These are phyloP conservation scores for Fraxinus anomala DNA, from an alignment of 257 asterid genomes.

Conservation along the genomic window DNA sequence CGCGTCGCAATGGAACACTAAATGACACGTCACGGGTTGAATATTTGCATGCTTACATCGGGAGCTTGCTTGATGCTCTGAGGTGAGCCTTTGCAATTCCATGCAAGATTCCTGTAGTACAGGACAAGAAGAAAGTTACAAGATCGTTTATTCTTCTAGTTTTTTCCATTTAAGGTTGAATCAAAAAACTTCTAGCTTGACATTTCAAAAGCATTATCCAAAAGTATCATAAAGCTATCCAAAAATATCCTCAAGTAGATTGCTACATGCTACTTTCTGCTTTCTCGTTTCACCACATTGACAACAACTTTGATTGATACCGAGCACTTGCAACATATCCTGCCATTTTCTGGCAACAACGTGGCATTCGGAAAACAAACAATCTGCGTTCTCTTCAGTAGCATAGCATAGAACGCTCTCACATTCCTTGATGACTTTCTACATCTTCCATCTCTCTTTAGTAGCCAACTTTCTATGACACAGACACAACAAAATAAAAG, in stretches of 20 bases:
- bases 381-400: no score
- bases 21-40: conserved; percentile 46
- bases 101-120: neutral
- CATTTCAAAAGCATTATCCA: neutral
- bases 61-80: conserved; percentile 47
- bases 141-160: neutral
- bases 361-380: no score
- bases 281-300: neutral
- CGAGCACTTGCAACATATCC: neutral
- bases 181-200: neutral
- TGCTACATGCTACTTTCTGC: neutral
- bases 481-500: neutral
- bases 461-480: neutral
- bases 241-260: neutral
- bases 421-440: neutral
- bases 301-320: neutral
- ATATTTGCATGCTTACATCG: conserved; percentile 49
- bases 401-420: no score
- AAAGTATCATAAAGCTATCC: neutral
- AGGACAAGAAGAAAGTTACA: neutral
- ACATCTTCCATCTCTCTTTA: neutral
- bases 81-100: conserved; percentile 33
- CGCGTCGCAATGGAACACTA: conserved; percentile 41
- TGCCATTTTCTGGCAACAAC: no score
- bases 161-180: neutral